Evolutionary conservation across 805 yeast species (phyloP).

Genomic region (Clavispora santaluciae): DNA sequence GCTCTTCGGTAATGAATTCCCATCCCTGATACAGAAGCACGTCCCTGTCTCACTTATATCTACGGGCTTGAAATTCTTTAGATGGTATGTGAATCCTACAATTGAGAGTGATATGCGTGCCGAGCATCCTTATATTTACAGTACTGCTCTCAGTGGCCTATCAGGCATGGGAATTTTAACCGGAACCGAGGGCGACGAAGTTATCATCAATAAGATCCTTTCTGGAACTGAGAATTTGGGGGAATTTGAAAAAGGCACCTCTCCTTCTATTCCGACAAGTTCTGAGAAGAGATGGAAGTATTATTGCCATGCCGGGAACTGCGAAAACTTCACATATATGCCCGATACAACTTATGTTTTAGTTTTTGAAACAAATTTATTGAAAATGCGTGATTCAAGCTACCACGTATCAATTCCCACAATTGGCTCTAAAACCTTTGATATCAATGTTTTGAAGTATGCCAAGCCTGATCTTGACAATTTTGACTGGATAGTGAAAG

Average conservation of each 20-base stretch:
- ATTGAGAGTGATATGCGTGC: slow-evolving; percentile 57
- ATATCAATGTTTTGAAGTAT: slow-evolving; percentile 37
- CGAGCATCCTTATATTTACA: slow-evolving; percentile 61
- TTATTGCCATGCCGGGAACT: slow-evolving; percentile 36
- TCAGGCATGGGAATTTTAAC: slow-evolving; percentile 37
- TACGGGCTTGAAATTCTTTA: slow-evolving; percentile 52
- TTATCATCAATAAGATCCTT: slow-evolving; percentile 8
- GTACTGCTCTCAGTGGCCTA: slow-evolving; percentile 55
- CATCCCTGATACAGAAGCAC: slow-evolving; percentile 50
- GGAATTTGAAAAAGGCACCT: neutral
- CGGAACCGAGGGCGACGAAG: slow-evolving; percentile 5
- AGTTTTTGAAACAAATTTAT: slow-evolving; percentile 51
- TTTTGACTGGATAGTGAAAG: slow-evolving; percentile 44
- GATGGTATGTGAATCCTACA: slow-evolving; percentile 57
- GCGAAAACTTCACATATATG: slow-evolving; percentile 38
- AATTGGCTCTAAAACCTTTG: slow-evolving; percentile 39
- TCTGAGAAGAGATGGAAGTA: slow-evolving; percentile 38
- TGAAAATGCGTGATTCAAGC: slow-evolving; percentile 46
- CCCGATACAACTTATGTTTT: slow-evolving; percentile 38
- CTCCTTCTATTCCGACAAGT: slow-evolving; percentile 24
- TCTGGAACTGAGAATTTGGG: slow-evolving; percentile 2
- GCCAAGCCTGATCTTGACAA: slow-evolving; percentile 41
- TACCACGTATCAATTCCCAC: slow-evolving; percentile 52
- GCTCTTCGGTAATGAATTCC: slow-evolving; percentile 67
- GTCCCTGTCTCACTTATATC: slow-evolving; percentile 48